Conservation (phyloP, 331 rosid genomes). For the Pyrus hybrid region DNA sequence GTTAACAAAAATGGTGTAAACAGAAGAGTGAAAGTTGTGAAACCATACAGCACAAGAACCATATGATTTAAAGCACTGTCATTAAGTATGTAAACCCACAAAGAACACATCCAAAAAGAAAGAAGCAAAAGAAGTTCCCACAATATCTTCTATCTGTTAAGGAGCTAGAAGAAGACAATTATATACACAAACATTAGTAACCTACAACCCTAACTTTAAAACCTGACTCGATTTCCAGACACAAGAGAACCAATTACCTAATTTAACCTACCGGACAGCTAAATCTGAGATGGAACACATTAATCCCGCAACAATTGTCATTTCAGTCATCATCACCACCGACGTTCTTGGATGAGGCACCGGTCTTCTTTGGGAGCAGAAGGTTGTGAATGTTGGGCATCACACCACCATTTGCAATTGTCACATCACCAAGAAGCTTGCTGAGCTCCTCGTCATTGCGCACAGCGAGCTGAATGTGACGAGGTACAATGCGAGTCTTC, state of each 20-base stretch:
- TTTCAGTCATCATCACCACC: constrained; percentile 54
- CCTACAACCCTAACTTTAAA: constrained; percentile 15
- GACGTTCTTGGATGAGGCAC: constrained; percentile 53
- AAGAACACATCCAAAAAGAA: not conserved
- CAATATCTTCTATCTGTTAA: constrained; percentile 3
- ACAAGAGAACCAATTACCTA: constrained; percentile 1
- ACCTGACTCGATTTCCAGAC: constrained; percentile 15
- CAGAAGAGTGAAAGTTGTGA: not conserved
- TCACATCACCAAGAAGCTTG: constrained; percentile 86
- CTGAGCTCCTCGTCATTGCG: constrained; percentile 88
- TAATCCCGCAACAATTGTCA: not conserved
- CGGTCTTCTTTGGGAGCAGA: constrained; percentile 76
- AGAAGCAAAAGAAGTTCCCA: not conserved
- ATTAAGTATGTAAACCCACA: not conserved
- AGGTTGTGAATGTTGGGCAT: constrained; percentile 95
- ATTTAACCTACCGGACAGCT: not conserved
- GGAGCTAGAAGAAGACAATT: constrained; percentile 12
- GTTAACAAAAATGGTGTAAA: too few species aligned
- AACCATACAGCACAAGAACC: not conserved
- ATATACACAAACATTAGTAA: constrained; percentile 47
- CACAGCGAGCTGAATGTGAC: constrained; percentile 81
- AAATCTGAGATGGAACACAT: not conserved
- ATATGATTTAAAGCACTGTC: constrained; percentile 1
- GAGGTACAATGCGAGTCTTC: constrained; percentile 84
- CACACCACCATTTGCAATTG: constrained; percentile 90